Evolutionary conservation across 176 grass and related monocot species (phyloP).

Genomic region (Juncus inflexus): DNA sequence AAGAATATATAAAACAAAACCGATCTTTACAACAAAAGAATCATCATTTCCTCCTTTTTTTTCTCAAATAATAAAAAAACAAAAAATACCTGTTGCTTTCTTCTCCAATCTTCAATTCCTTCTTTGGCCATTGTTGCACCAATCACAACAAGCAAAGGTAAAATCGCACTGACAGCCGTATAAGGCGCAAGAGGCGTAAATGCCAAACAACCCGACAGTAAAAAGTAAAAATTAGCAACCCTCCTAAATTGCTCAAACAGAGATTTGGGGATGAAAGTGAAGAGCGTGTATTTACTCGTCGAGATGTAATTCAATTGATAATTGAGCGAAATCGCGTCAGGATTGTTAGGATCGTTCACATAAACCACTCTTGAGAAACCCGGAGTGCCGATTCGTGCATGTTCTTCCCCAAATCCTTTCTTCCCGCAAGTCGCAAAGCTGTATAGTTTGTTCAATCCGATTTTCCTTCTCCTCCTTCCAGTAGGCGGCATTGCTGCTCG

Average conservation of each 20-base stretch:
- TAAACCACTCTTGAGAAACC: constrained; percentile 84
- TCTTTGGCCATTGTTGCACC: constrained; percentile 87
- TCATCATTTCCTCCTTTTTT: background rate
- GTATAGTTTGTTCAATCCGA: constrained; percentile 53
- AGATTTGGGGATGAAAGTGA: constrained; percentile 85
- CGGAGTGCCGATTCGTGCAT: constrained; percentile 48
- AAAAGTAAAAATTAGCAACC: constrained; percentile 96
- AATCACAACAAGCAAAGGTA: constrained; percentile 66
- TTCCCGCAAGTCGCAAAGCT: constrained; percentile 43
- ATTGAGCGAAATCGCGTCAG: constrained; percentile 29
- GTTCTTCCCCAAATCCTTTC: constrained; percentile 47
- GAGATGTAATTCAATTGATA: constrained; percentile 61
- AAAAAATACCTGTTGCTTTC: constrained; percentile 73
- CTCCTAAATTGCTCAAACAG: constrained; percentile 99
- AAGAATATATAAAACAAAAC: too few relatives aligned
- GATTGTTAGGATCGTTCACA: constrained; percentile 47
- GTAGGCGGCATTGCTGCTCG: constrained; percentile 9
- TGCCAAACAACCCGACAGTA: constrained; percentile 68
- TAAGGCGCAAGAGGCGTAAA: constrained; percentile 73
- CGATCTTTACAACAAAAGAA: constrained; percentile 6
- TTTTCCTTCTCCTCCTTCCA: constrained; percentile 38
- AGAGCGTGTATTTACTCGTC: constrained; percentile 70
- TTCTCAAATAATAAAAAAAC: constrained; percentile 12
- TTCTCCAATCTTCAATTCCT: constrained; percentile 85
- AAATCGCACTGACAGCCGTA: constrained; percentile 52